Conservation (phyloP, 768 basidiomycete genomes). For the Nidularia pulvinata region DNA sequence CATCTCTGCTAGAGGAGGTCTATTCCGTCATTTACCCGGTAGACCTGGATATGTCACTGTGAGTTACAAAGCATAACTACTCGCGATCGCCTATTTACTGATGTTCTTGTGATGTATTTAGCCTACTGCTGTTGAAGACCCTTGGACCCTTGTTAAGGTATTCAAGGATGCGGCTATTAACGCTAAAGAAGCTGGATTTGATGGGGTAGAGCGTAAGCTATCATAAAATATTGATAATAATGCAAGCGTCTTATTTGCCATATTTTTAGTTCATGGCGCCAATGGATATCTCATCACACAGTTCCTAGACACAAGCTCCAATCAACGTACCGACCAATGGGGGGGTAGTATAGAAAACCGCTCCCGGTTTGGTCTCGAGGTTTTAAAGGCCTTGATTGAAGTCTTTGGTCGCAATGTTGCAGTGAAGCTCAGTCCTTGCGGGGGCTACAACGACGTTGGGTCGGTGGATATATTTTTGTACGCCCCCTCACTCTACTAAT, state of each 20-base stretch:
- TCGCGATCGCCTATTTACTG: background rate
- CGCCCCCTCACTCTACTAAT: background rate
- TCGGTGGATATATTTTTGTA: slow-evolving; percentile 7
- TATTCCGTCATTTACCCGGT: slow-evolving; percentile 35
- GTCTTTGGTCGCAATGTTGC: slow-evolving; percentile 44
- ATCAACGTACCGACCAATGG: slow-evolving; percentile 13
- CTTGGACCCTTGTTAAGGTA: slow-evolving; percentile 29
- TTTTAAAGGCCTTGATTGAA: slow-evolving; percentile 37
- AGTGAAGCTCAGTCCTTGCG: slow-evolving; percentile 42
- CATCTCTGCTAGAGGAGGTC: slow-evolving; percentile 37
- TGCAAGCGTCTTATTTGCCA: background rate
- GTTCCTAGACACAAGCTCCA: slow-evolving; percentile 47
- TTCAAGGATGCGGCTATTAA: slow-evolving; percentile 44
- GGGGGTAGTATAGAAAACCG: slow-evolving; percentile 62
- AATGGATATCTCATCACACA: slow-evolving; percentile 46
- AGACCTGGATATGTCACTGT: slow-evolving; percentile 36
- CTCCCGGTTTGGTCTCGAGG: slow-evolving; percentile 50
- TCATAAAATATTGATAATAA: background rate
- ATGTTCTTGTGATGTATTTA: slow-evolving; percentile 5
- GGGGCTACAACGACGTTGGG: slow-evolving; percentile 46
- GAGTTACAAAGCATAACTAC: background rate
- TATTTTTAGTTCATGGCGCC: slow-evolving; percentile 34
- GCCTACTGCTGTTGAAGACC: slow-evolving; percentile 41
- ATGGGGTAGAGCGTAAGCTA: slow-evolving; percentile 48
- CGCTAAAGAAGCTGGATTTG: slow-evolving; percentile 54